These are phyloP conservation scores for Pontederia paniculata DNA, from an alignment of 176 grass and related monocot species.

Conservation along the genomic window DNA sequence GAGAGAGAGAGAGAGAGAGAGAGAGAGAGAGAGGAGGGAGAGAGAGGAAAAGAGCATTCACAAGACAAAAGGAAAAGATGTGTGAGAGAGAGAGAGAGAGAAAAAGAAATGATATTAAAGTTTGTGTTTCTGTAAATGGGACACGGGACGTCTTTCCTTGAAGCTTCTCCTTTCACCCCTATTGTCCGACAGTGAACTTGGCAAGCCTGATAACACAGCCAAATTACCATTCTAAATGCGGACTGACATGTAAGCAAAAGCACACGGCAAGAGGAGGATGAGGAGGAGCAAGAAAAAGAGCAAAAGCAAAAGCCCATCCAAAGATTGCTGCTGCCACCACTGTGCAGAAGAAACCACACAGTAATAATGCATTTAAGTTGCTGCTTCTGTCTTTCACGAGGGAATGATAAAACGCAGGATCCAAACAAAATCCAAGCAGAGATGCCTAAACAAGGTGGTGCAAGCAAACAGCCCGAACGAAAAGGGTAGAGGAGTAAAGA, in stretches of 20 bases:
- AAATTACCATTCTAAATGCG: constrained; percentile 32
- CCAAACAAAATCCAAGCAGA: constrained; percentile 85
- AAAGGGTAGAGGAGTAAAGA: constrained; percentile 20
- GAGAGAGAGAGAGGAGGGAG: no score
- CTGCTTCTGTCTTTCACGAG: constrained; percentile 35
- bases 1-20: no score
- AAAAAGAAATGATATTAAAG: no score
- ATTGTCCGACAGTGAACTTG: constrained; percentile 12
- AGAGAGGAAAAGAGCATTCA: no score
- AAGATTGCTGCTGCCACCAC: constrained; percentile 2
- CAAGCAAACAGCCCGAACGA: constrained; percentile 48
- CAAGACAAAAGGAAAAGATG: no score
- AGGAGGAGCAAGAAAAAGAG: constrained; percentile 18
- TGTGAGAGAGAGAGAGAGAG: no score
- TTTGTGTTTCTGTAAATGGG: background rate
- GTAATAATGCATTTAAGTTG: constrained; percentile 30
- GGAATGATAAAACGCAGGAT: constrained; percentile 46
- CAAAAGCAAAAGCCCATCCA: constrained; percentile 10
- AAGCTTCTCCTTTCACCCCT: constrained; percentile 19
- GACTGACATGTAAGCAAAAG: constrained; percentile 20
- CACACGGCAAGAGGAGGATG: constrained; percentile 11
- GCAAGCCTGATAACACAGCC: constrained; percentile 12
- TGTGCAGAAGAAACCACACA: background rate
- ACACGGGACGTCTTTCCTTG: background rate
- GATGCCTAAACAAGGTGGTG: constrained; percentile 25